These are phyloP conservation scores for Teratosphaeria viscida DNA, from an alignment of 2,329 filamentous ascomycete species.

Conservation along the genomic window DNA sequence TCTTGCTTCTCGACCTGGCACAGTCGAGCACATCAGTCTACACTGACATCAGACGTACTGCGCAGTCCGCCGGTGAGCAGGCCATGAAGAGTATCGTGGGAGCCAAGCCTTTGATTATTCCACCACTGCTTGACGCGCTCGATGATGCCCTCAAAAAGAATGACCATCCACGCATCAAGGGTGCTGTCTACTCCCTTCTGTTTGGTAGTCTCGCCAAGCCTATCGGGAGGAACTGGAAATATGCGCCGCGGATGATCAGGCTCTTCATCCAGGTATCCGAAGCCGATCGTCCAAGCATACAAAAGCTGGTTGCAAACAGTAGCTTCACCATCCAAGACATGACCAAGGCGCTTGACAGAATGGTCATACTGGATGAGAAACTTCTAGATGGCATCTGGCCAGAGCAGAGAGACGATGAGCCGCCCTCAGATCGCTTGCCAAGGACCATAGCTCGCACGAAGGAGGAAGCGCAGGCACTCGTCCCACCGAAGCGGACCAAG, in stretches of 20 bases:
- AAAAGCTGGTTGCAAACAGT: slow-evolving; percentile 71
- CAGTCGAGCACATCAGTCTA: slow-evolving; percentile 85
- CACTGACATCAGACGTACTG: slow-evolving; percentile 88
- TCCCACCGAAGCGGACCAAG: slow-evolving; percentile 58
- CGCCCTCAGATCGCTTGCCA: slow-evolving; percentile 11
- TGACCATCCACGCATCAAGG: slow-evolving; percentile 88
- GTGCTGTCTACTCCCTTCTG: slow-evolving; percentile 79
- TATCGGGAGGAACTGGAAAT: slow-evolving; percentile 85
- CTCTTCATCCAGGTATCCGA: slow-evolving; percentile 82
- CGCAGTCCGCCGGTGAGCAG: slow-evolving; percentile 84
- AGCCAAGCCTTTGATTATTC: slow-evolving; percentile 78
- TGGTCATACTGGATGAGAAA: slow-evolving; percentile 68
- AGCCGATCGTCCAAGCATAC: slow-evolving; percentile 89
- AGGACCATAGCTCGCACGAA: slow-evolving; percentile 23
- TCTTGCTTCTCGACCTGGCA: slow-evolving; percentile 73
- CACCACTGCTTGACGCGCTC: slow-evolving; percentile 69
- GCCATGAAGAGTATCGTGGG: slow-evolving; percentile 86
- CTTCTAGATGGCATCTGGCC: slow-evolving; percentile 65
- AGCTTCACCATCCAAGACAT: slow-evolving; percentile 86
- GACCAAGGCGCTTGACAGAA: slow-evolving; percentile 74
- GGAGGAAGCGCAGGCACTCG: slow-evolving; percentile 50
- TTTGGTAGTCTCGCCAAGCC: slow-evolving; percentile 85
- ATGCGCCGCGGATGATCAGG: slow-evolving; percentile 78
- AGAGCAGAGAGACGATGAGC: slow-evolving; percentile 7
- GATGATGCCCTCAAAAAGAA: slow-evolving; percentile 66